A percentile compares a stretch with the other conserved stretches of the same genome.
Conservation (phyloP, 2,329 filamentous ascomycete species). For the Fusarium pininemorale region DNA sequence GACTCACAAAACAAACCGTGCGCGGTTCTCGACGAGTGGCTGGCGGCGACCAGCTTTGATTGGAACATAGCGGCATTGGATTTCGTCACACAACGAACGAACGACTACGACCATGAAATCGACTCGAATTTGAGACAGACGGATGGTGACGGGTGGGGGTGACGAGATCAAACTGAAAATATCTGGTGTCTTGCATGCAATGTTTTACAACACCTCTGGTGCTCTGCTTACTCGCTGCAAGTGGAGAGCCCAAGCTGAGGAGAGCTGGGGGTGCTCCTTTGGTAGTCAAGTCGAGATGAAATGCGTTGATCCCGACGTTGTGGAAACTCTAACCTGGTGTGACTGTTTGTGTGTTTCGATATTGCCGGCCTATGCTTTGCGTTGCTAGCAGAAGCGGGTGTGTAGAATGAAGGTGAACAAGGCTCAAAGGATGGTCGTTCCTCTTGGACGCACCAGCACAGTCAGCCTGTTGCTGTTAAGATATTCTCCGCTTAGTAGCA, state of each 20-base stretch:
- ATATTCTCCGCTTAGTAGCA: neutral
- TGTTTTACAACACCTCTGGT: conserved; percentile 20
- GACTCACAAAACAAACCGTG: conserved; percentile 40
- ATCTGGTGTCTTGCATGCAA: conserved; percentile 39
- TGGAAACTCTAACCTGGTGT: conserved; percentile 42
- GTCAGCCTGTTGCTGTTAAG: neutral
- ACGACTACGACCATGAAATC: conserved; percentile 38
- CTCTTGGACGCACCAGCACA: neutral
- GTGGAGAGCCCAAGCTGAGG: conserved; percentile 36
- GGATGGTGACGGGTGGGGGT: conserved; percentile 43
- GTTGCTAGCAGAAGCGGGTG: neutral
- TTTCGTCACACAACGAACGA: conserved; percentile 42
- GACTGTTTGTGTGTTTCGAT: conserved; percentile 40
- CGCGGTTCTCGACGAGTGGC: conserved; percentile 42
- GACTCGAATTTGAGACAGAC: conserved; percentile 41
- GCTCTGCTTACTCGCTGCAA: conserved; percentile 12
- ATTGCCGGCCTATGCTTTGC: conserved; percentile 27
- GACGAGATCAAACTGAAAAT: conserved; percentile 36
- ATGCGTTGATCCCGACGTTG: conserved; percentile 47
- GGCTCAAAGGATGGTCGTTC: neutral
- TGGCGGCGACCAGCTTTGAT: conserved; percentile 37
- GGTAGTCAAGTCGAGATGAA: conserved; percentile 52
- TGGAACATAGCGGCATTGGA: conserved; percentile 46
- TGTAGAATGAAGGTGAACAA: conserved; percentile 29
- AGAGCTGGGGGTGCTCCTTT: conserved; percentile 44